phyloP scores from a whole-genome alignment of 345 rosid genomes.

The Boechera retrofracta region DNA sequence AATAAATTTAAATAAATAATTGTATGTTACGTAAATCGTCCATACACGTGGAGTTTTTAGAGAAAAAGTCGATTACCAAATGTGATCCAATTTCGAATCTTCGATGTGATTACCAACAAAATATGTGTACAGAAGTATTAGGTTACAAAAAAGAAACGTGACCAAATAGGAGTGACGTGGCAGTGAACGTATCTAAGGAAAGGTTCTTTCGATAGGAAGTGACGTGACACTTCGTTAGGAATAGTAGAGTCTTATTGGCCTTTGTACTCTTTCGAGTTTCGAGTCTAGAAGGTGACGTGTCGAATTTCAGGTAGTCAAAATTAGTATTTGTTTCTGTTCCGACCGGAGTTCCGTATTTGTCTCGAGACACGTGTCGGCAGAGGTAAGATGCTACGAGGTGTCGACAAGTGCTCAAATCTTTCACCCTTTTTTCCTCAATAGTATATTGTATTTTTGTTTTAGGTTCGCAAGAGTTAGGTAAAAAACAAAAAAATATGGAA shows the following conservation, averaged over 20 bases:
- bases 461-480: conserved; percentile 38
- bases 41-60: conserved; percentile 38
- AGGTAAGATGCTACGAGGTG: conserved; percentile 4
- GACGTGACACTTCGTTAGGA: conserved; percentile 48
- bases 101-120: conserved; percentile 31
- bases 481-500: neutral
- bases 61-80: conserved; percentile 37
- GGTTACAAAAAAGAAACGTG: conserved; percentile 39
- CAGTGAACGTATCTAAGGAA: conserved; percentile 35
- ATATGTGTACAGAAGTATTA: neutral
- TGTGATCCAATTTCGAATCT: conserved; percentile 23
- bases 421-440: neutral
- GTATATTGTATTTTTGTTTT: conserved; percentile 1
- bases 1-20: conserved; percentile 14
- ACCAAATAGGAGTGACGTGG: conserved; percentile 43
- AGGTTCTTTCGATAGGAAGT: conserved; percentile 37
- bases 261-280: conserved; percentile 3
- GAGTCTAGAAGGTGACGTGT: conserved; percentile 45
- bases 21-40: neutral
- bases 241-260: conserved; percentile 37
- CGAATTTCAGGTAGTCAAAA: conserved; percentile 42
- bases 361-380: conserved; percentile 45
- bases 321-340: conserved; percentile 42
- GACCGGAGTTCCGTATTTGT: conserved; percentile 44
- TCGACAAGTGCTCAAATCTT: conserved; percentile 45